Percentiles rank a stretch among this genome's conserved stretches.
Evolutionary conservation across 1,284 basidiomycete genomes (phyloP).

Genomic region (Irpex sp.): DNA sequence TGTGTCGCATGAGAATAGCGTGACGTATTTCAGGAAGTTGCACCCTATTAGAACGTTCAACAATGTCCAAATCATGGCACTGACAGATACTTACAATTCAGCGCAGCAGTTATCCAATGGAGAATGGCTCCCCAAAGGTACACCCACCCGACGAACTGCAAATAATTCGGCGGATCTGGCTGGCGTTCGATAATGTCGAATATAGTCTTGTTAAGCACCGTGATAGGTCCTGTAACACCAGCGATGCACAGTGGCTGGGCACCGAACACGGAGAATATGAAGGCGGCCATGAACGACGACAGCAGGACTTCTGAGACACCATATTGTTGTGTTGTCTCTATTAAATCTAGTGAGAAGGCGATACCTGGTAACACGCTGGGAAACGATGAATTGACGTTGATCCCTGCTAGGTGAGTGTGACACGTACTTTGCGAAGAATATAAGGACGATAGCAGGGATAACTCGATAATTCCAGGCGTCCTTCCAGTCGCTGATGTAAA

Average conservation of each 20-base stretch:
- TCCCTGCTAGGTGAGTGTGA: conserved; percentile 1
- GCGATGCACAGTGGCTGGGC: conserved; percentile 92
- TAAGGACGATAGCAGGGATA: conserved; percentile 66
- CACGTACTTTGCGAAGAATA: conserved; percentile 75
- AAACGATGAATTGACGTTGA: neutral
- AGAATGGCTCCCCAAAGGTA: conserved; percentile 92
- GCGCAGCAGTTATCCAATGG: conserved; percentile 82
- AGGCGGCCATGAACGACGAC: conserved; percentile 84
- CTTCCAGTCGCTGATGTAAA: conserved; percentile 81
- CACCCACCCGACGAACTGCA: conserved; percentile 89
- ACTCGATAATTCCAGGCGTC: conserved; percentile 89
- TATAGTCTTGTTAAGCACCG: conserved; percentile 89
- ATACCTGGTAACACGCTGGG: conserved; percentile 82
- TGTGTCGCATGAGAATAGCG: conserved; percentile 89
- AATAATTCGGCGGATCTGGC: conserved; percentile 62
- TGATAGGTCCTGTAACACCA: conserved; percentile 90
- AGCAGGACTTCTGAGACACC: conserved; percentile 84
- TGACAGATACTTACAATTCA: conserved; percentile 59
- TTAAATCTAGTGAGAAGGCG: conserved; percentile 90
- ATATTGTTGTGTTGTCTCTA: conserved; percentile 87
- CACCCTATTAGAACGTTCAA: conserved; percentile 48
- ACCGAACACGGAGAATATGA: conserved; percentile 86
- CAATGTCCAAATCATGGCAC: neutral
- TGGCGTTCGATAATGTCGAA: conserved; percentile 67
- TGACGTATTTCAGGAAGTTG: conserved; percentile 82